A percentile compares a stretch with the other conserved stretches of the same genome.
These are phyloP conservation scores for Avena sativa DNA, from an alignment of 176 grass and related monocot species.

Conservation along the genomic window DNA sequence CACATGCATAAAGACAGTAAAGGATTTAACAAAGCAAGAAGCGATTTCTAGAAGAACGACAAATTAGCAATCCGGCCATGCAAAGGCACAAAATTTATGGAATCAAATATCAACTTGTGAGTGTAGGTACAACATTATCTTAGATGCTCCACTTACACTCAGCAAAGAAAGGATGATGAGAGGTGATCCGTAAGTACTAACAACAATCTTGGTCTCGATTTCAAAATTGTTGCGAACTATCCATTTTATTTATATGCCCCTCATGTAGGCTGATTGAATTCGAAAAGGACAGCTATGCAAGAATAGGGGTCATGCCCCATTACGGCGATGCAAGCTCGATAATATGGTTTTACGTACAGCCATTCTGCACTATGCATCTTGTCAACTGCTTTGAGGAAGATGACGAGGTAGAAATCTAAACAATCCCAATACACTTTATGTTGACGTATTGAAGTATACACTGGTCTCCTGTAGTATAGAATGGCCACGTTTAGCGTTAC, in stretches of 20 bases:
- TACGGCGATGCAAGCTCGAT: slow-evolving; percentile 39
- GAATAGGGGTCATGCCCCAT: slow-evolving; percentile 51
- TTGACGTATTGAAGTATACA: not conserved
- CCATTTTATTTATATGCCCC: not conserved
- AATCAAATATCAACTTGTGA: not conserved
- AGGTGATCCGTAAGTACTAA: slow-evolving; percentile 41
- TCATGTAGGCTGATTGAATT: slow-evolving; percentile 14
- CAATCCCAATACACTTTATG: not conserved
- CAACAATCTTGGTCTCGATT: not conserved
- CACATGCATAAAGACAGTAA: not conserved
- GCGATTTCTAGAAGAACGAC: not conserved
- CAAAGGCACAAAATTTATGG: not conserved
- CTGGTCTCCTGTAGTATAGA: not conserved
- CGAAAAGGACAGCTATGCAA: slow-evolving; percentile 43
- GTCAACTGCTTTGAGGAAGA: slow-evolving; percentile 41
- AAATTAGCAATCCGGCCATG: not conserved
- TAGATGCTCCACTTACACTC: slow-evolving; percentile 44
- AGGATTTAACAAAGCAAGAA: slow-evolving; percentile 6
- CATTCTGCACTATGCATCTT: slow-evolving; percentile 46
- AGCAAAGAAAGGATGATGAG: slow-evolving; percentile 19
- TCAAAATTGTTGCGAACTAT: not conserved
- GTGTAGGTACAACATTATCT: slow-evolving; percentile 47
- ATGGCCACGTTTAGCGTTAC: no score
- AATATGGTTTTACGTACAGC: slow-evolving; percentile 43
- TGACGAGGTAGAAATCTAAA: slow-evolving; percentile 33